These are phyloP conservation scores for Balansia obtecta DNA, from an alignment of 2,329 filamentous ascomycete species.

Conservation along the genomic window DNA sequence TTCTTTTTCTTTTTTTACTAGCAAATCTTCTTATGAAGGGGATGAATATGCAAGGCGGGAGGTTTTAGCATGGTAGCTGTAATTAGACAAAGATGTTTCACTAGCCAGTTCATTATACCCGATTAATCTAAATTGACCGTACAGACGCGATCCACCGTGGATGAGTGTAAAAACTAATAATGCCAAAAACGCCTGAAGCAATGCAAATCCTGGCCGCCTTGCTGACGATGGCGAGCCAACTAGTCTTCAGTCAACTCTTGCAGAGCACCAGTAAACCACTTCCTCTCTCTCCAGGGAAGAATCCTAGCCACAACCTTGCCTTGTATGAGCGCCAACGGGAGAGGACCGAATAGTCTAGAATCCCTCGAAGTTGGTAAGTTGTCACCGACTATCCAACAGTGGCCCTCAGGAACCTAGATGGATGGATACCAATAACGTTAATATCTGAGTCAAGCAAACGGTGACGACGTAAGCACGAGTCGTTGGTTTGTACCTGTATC, in stretches of 20 bases:
- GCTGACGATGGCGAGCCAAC: background rate
- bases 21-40: slow-evolving; percentile 4
- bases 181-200: background rate
- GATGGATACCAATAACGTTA: background rate
- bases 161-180: background rate
- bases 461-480: background rate
- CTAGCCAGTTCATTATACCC: slow-evolving; percentile 14
- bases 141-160: background rate
- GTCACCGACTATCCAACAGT: slow-evolving; percentile 86
- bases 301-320: slow-evolving; percentile 67
- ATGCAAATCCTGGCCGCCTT: background rate
- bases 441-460: background rate
- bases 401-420: slow-evolving; percentile 74
- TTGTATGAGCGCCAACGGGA: slow-evolving; percentile 72
- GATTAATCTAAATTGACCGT: slow-evolving; percentile 4
- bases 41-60: slow-evolving; percentile 7
- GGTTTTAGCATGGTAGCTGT: slow-evolving; percentile 15
- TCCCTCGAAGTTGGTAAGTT: slow-evolving; percentile 77
- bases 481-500: slow-evolving; percentile 44
- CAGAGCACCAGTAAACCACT: slow-evolving; percentile 36
- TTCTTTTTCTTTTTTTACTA: slow-evolving; percentile 6
- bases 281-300: slow-evolving; percentile 37
- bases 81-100: slow-evolving; percentile 21
- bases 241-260: slow-evolving; percentile 16
- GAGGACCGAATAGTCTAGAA: slow-evolving; percentile 72